These are phyloP conservation scores for Aulographum hederae DNA, from an alignment of 2,329 filamentous ascomycete genomes.

Conservation along the genomic window DNA sequence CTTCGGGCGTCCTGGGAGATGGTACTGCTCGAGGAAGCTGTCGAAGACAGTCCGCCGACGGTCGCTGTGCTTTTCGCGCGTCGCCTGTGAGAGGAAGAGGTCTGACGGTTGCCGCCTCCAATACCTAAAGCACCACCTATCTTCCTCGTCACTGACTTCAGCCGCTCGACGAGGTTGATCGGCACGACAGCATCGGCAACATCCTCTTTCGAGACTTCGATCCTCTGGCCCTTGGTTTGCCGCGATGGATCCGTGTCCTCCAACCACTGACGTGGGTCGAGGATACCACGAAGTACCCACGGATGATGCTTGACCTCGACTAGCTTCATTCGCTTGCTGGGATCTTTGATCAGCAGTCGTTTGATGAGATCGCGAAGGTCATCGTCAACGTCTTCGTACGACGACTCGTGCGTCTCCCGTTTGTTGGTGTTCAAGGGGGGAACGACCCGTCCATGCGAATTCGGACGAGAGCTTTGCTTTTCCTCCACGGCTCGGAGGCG, in stretches of 20 bases:
- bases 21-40: constrained; percentile 34
- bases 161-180: constrained; percentile 69
- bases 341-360: constrained; percentile 75
- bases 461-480: constrained; percentile 24
- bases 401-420: constrained; percentile 58
- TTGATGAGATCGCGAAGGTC: constrained; percentile 60
- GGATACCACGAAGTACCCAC: constrained; percentile 70
- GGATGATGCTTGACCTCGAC: constrained; percentile 85
- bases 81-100: constrained; percentile 27
- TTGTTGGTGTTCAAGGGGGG: constrained; percentile 38
- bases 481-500: constrained; percentile 56
- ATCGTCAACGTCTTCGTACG: constrained; percentile 73
- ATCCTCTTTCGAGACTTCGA: constrained; percentile 85
- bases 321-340: constrained; percentile 70
- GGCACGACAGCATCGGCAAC: constrained; percentile 81
- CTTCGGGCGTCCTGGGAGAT: constrained; percentile 32
- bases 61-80: constrained; percentile 35
- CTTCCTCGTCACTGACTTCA: constrained; percentile 54
- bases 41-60: constrained; percentile 23
- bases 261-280: constrained; percentile 65
- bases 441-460: constrained; percentile 26
- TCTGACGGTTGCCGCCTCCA: constrained; percentile 21
- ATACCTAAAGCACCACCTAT: constrained; percentile 40
- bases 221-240: constrained; percentile 62
- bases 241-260: constrained; percentile 79